Conservation (phyloP, 768 basidiomycete genomes). For the Lepiota subincarnata region DNA sequence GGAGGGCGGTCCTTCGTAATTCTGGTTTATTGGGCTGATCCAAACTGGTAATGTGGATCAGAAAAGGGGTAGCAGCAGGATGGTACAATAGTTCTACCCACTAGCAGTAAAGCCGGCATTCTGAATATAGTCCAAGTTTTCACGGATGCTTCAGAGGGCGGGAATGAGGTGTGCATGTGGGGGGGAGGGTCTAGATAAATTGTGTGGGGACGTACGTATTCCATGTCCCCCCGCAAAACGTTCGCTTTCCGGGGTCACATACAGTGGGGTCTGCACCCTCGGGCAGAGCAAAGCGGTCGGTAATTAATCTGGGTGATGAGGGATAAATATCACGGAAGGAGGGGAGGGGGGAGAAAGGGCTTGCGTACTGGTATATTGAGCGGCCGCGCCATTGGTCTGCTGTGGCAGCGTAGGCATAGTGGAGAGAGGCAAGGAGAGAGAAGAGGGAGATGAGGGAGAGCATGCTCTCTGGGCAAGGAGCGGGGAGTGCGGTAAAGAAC, state of each 20-base stretch:
- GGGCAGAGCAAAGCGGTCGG: conserved; percentile 74
- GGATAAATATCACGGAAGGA: background rate
- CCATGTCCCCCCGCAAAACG: conserved; percentile 90
- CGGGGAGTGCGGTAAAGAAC: conserved; percentile 19
- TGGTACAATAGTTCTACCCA: conserved; percentile 22
- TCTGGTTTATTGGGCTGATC: conserved; percentile 81
- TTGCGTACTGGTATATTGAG: conserved; percentile 72
- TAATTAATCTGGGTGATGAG: conserved; percentile 46
- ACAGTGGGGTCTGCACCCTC: conserved; percentile 42
- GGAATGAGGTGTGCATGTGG: background rate
- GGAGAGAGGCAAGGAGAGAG: conserved; percentile 14
- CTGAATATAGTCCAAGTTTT: conserved; percentile 84
- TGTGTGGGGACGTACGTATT: conserved; percentile 37
- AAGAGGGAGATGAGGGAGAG: conserved; percentile 18
- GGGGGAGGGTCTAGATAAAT: background rate
- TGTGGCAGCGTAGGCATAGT: conserved; percentile 48
- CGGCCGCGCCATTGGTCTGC: conserved; percentile 73
- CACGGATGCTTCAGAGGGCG: conserved; percentile 41
- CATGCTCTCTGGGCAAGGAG: conserved; percentile 21
- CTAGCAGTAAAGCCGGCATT: conserved; percentile 78
- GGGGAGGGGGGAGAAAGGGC: background rate
- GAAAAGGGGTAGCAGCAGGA: conserved; percentile 1
- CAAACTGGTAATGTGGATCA: conserved; percentile 44
- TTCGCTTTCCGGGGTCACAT: conserved; percentile 58
- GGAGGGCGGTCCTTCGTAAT: conserved; percentile 66